Evolutionary conservation across 2,329 filamentous ascomycete species (phyloP).

Genomic region (Macrophomina tecta): DNA sequence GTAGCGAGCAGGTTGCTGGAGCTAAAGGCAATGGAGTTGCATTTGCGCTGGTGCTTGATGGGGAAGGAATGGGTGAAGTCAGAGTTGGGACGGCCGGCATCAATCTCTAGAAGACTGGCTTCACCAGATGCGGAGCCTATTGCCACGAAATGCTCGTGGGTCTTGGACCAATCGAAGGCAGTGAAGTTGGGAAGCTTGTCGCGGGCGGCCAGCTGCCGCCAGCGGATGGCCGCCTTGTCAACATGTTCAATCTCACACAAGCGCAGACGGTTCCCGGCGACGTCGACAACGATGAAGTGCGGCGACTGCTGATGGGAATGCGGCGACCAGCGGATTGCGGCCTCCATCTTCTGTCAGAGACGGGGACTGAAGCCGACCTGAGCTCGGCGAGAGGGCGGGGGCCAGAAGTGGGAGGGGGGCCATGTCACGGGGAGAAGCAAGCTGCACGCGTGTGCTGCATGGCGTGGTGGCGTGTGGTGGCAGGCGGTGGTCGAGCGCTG

Average conservation of each 20-base stretch:
- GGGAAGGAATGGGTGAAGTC: conserved; percentile 66
- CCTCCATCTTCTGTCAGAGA: conserved; percentile 56
- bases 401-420: conserved; percentile 2
- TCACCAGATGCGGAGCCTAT: conserved; percentile 78
- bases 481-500: not conserved
- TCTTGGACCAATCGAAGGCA: conserved; percentile 70
- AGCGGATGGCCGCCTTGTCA: conserved; percentile 50
- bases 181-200: conserved; percentile 66
- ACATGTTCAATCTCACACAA: conserved; percentile 58
- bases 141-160: conserved; percentile 70
- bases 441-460: conserved; percentile 6
- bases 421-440: conserved; percentile 21
- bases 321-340: conserved; percentile 69
- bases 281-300: conserved; percentile 67
- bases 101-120: conserved; percentile 74
- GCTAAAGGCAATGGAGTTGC: conserved; percentile 82
- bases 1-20: conserved; percentile 74
- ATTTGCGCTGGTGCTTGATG: conserved; percentile 77
- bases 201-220: conserved; percentile 60
- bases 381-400: not conserved
- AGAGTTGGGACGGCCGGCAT: conserved; percentile 60
- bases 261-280: conserved; percentile 63
- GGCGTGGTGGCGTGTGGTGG: not conserved
- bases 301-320: conserved; percentile 59
- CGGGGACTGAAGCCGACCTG: not conserved